Base-by-base conservation (phyloP, 164 flowering plant species). In the Warburgia ugandensis region DNA sequence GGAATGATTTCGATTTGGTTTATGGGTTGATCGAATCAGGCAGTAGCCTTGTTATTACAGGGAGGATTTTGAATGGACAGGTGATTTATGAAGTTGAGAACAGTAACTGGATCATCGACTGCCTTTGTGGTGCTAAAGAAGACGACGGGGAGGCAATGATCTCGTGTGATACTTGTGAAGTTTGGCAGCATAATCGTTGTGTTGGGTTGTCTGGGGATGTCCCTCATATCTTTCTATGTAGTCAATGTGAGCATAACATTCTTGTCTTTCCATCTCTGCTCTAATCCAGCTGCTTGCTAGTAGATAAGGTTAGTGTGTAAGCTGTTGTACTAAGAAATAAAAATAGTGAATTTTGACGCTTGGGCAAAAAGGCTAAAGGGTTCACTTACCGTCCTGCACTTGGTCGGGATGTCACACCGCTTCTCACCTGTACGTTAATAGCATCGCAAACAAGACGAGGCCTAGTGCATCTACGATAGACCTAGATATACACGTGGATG, bases 91-190 rank as follows among this genome's bases (percentile, higher is more conserved):
- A 74, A 54, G 44, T 50, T 29, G 58, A 64, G 25, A 19, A 12
- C 1, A 54, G 50, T 17, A 47, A 58, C 12, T 23, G 60, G 19
- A 23, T 61, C 1, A 70, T 88, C 48, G 84, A 88, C 38, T 92
- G 99, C 53, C n/a, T 28, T 50, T 92, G 99, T 63, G 99, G 96
- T 20, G 68, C 87, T 0, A 70, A 67, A 51, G 81, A 73, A 6
- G 95, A 92, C 32, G 96, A 92, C 55, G 99, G 99, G 0, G 96
- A 92, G 32, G 30, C 79, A 58, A 73, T 84, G 89, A 66, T 88
- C 3, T 55, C 72, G 0, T 92, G 99, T 53, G 96, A 88, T 58
- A 76, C 88, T 14, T 92, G 99, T 50, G 95, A 86, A 47, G 83
- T 79, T 44, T 73, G 86, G 84, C 94, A 85, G 51, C 99, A 92